Evolutionary conservation across 2,329 filamentous ascomycete species (phyloP).

Genomic region (Parafenestella ontariensis): DNA sequence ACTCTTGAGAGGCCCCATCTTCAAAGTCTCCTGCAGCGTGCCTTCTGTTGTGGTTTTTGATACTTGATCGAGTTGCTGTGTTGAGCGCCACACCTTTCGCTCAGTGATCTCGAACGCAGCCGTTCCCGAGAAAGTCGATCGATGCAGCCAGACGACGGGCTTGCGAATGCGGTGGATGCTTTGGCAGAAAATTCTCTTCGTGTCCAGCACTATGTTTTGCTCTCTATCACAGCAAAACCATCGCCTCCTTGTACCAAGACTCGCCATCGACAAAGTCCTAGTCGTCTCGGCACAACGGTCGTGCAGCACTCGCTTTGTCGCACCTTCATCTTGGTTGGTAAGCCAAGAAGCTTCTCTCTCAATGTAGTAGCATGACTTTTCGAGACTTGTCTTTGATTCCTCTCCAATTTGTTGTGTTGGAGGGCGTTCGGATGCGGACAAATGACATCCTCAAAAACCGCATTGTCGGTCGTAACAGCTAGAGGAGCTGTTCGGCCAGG

Average conservation of each 20-base stretch:
- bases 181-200: slow-evolving; percentile 22
- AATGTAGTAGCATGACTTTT: slow-evolving; percentile 82
- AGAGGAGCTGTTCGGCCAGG: slow-evolving; percentile 31
- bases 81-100: slow-evolving; percentile 14
- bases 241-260: slow-evolving; percentile 19
- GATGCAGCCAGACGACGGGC: slow-evolving; percentile 10
- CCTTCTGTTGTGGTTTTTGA: slow-evolving; percentile 5
- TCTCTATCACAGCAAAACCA: slow-evolving; percentile 16
- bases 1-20: slow-evolving; percentile 49
- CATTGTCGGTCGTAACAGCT: slow-evolving; percentile 54
- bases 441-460: slow-evolving; percentile 97
- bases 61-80: slow-evolving; percentile 8
- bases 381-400: slow-evolving; percentile 95
- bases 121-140: slow-evolving; percentile 21
- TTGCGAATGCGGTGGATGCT: slow-evolving; percentile 17
- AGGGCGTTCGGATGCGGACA: slow-evolving; percentile 78
- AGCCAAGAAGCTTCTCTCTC: slow-evolving; percentile 66
- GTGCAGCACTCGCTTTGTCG: slow-evolving; percentile 17
- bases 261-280: slow-evolving; percentile 31
- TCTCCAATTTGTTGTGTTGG: slow-evolving; percentile 64
- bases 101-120: slow-evolving; percentile 8
- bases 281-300: slow-evolving; percentile 29
- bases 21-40: slow-evolving; percentile 17
- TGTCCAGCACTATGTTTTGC: slow-evolving; percentile 2
- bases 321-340: slow-evolving; percentile 20